Evolutionary conservation across 139 green algal species (phyloP).

Genomic region (Yamagishiella unicocca): DNA sequence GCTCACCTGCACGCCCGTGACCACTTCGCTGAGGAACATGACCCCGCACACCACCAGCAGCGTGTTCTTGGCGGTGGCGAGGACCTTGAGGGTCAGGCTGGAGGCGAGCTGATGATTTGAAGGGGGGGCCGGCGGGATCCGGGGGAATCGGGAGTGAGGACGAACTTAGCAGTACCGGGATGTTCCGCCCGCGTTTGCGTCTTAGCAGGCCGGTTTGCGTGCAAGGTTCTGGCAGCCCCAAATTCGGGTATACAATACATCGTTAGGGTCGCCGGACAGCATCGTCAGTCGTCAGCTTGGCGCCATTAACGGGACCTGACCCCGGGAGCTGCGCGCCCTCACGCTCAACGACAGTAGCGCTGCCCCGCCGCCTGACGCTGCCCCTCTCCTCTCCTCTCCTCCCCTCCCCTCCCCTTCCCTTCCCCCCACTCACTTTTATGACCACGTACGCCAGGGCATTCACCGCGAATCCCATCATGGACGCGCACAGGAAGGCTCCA

Average conservation of each 20-base stretch:
- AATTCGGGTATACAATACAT: too few species aligned
- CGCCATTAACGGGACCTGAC: too few species aligned
- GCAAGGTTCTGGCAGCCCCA: too few species aligned
- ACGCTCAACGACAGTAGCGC: neutral
- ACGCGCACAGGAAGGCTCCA: conserved; percentile 70
- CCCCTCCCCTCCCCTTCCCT: neutral
- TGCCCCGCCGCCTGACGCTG: neutral
- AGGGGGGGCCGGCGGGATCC: neutral
- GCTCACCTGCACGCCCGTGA: conserved; percentile 70
- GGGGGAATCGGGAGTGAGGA: neutral
- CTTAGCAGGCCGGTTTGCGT: neutral
- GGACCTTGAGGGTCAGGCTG: conserved; percentile 61
- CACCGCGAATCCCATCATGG: conserved; percentile 87
- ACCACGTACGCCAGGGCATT: conserved; percentile 88
- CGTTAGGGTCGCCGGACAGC: too few species aligned
- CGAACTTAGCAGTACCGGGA: too few species aligned
- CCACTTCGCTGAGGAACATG: conserved; percentile 74
- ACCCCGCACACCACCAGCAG: conserved; percentile 84
- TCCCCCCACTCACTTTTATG: conserved; percentile 79
- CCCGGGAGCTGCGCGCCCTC: too few species aligned
- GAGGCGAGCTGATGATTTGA: conserved; percentile 1
- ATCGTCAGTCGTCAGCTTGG: too few species aligned
- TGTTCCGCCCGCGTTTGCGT: too few species aligned
- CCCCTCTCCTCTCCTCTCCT: neutral
- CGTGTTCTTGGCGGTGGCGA: conserved; percentile 91